Percentiles rank a stretch among this genome's conserved stretches.
Conservation (phyloP, 768 basidiomycete species). For the Fibroporia radiculosa region DNA sequence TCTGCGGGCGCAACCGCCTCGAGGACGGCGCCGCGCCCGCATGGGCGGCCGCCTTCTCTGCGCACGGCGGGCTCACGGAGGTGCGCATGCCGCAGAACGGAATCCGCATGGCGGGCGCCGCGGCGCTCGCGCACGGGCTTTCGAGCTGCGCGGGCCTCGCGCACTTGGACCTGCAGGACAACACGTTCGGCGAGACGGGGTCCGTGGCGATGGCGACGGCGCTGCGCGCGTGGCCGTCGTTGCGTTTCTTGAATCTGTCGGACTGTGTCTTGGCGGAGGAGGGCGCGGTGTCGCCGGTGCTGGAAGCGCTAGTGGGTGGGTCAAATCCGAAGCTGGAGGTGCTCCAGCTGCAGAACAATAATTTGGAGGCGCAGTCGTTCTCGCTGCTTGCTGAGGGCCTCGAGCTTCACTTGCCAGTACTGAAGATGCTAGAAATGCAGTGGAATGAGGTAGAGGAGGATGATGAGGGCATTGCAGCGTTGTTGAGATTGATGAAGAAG, state of each 20-base stretch:
- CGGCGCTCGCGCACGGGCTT: conserved; percentile 69
- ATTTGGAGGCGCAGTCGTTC: conserved; percentile 68
- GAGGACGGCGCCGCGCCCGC: conserved; percentile 79
- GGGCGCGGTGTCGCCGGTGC: conserved; percentile 67
- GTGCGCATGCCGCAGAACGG: conserved; percentile 98
- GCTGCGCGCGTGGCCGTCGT: conserved; percentile 59
- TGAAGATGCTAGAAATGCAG: conserved; percentile 77
- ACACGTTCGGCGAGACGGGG: conserved; percentile 61
- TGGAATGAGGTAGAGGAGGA: conserved; percentile 86
- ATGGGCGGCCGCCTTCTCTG: conserved; percentile 86
- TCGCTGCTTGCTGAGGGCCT: conserved; percentile 62
- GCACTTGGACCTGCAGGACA: conserved; percentile 89
- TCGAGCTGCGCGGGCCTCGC: conserved; percentile 56
- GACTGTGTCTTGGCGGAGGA: conserved; percentile 83
- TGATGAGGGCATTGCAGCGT: conserved; percentile 49
- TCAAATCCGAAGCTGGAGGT: conserved; percentile 67
- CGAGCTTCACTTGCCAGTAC: conserved; percentile 41
- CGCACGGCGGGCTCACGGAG: conserved; percentile 73
- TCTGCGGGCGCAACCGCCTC: conserved; percentile 94
- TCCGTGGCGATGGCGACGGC: conserved; percentile 53
- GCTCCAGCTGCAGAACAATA: conserved; percentile 87
- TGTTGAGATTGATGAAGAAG: conserved; percentile 47
- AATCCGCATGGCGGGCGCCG: conserved; percentile 88
- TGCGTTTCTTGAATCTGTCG: conserved; percentile 80
- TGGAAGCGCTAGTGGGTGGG: conserved; percentile 56